These are phyloP conservation scores for Hippophae gyantsensis DNA, from an alignment of 306 rosid genomes.

Conservation along the genomic window DNA sequence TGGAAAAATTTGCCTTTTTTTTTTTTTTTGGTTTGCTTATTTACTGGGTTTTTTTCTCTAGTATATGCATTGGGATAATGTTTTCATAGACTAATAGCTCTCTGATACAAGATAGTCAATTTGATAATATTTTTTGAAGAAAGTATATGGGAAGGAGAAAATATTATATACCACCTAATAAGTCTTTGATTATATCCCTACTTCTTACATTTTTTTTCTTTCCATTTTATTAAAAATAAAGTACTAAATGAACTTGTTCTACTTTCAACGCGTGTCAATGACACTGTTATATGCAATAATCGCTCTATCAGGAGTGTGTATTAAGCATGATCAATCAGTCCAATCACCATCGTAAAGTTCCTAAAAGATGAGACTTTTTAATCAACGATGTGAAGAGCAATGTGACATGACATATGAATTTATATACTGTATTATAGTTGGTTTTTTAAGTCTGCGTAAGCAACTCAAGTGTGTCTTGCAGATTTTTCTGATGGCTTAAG, in stretches of 20 bases:
- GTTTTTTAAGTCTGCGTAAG: constrained; percentile 9
- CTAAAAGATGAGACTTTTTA: background rate
- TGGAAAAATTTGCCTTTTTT: too few species aligned
- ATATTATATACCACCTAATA: background rate
- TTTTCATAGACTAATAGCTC: background rate
- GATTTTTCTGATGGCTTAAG: constrained; percentile 34
- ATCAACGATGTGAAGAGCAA: too few species aligned
- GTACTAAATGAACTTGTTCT: too few species aligned
- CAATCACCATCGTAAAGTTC: background rate
- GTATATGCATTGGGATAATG: background rate
- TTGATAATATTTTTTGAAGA: background rate
- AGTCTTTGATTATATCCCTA: too few species aligned
- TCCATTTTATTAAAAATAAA: too few species aligned
- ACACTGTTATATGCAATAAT: too few species aligned
- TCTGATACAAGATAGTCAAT: background rate
- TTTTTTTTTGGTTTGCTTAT: background rate
- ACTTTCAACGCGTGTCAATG: too few species aligned
- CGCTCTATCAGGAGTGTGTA: too few species aligned
- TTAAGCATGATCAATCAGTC: constrained; percentile 12
- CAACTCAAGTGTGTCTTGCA: constrained; percentile 27
- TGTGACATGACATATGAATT: too few species aligned
- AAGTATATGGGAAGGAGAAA: background rate
- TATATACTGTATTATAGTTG: background rate
- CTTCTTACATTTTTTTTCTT: too few species aligned
- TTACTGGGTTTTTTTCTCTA: background rate